phyloP scores from a whole-genome alignment of 2,329 filamentous ascomycete species.

The Drechslerella coelobrocha region DNA sequence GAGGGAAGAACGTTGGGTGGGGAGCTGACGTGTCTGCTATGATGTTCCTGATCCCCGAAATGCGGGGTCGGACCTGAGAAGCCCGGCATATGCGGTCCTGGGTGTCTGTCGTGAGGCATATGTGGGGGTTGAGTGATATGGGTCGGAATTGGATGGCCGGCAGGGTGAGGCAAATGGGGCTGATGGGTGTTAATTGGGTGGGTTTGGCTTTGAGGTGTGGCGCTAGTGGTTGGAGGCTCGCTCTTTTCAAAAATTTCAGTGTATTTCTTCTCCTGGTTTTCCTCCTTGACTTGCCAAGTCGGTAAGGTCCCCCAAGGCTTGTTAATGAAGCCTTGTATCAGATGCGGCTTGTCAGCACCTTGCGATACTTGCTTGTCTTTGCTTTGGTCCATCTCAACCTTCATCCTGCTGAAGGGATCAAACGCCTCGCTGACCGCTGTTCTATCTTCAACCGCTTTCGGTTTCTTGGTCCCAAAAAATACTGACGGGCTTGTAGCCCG shows the following conservation, averaged over 20 bases:
- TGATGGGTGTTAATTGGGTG: slow-evolving; percentile 75
- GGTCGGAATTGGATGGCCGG: slow-evolving; percentile 68
- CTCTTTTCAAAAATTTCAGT: slow-evolving; percentile 76
- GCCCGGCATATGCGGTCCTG: slow-evolving; percentile 52
- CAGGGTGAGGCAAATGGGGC: slow-evolving; percentile 67
- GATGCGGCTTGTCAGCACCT: slow-evolving; percentile 78
- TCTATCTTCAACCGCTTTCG: slow-evolving; percentile 66
- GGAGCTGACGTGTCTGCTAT: slow-evolving; percentile 31
- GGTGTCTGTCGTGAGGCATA: slow-evolving; percentile 77
- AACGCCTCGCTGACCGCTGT: slow-evolving; percentile 66
- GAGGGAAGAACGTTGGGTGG: slow-evolving; percentile 53
- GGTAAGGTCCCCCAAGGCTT: slow-evolving; percentile 70
- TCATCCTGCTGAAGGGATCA: slow-evolving; percentile 73
- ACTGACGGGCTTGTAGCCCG: slow-evolving; percentile 62
- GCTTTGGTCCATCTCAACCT: slow-evolving; percentile 59
- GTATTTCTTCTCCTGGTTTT: slow-evolving; percentile 78
- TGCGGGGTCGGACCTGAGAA: slow-evolving; percentile 64
- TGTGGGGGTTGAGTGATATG: slow-evolving; percentile 74
- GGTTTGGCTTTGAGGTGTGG: slow-evolving; percentile 74
- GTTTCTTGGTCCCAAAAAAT: slow-evolving; percentile 75
- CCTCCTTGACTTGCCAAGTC: slow-evolving; percentile 77
- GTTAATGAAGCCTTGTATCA: slow-evolving; percentile 66
- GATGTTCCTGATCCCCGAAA: slow-evolving; percentile 76
- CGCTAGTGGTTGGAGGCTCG: slow-evolving; percentile 66
- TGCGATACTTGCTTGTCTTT: slow-evolving; percentile 70